Percentiles rank a stretch among this genome's conserved stretches.
Conservation (phyloP, 73 alveolate genomes). For the Tetrahymena borealis region DNA sequence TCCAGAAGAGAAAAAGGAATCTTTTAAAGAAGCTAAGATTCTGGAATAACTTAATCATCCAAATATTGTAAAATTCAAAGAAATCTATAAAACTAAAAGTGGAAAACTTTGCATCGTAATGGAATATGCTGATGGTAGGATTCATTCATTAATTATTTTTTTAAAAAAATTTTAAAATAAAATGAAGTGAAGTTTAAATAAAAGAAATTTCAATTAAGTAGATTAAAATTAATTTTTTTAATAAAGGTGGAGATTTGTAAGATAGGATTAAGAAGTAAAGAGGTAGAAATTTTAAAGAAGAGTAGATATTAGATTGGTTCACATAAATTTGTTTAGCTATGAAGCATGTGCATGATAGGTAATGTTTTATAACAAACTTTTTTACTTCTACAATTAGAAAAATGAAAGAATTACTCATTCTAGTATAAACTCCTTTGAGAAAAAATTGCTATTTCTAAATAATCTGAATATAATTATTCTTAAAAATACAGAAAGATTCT, state of each 20-base stretch:
- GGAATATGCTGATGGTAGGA: conserved; percentile 89
- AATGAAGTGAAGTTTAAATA: neutral
- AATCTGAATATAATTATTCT: too few relatives aligned
- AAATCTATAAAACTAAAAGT: conserved; percentile 81
- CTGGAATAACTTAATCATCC: conserved; percentile 85
- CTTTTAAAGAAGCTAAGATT: conserved; percentile 85
- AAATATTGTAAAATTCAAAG: conserved; percentile 81
- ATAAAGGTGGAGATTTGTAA: conserved; percentile 54
- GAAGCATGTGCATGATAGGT: conserved; percentile 63
- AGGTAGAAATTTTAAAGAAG: conserved; percentile 45
- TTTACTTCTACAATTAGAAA: too few relatives aligned
- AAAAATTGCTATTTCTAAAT: too few relatives aligned
- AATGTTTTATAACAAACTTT: conserved; percentile 56
- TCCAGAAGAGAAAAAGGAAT: conserved; percentile 74
- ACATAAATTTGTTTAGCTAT: conserved; percentile 57
- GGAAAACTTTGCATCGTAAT: conserved; percentile 77
- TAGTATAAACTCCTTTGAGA: too few relatives aligned
- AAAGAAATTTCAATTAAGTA: neutral
- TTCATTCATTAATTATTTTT: conserved; percentile 47
- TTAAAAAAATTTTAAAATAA: conserved; percentile 38
- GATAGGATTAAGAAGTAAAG: conserved; percentile 45
- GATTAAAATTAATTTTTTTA: neutral
- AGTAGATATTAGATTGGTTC: conserved; percentile 51
- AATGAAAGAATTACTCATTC: too few relatives aligned
- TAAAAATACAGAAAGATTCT: conserved; percentile 65